Base-by-base conservation (phyloP, 495 filamentous ascomycete genomes). In the Podospora appendiculata region DNA sequence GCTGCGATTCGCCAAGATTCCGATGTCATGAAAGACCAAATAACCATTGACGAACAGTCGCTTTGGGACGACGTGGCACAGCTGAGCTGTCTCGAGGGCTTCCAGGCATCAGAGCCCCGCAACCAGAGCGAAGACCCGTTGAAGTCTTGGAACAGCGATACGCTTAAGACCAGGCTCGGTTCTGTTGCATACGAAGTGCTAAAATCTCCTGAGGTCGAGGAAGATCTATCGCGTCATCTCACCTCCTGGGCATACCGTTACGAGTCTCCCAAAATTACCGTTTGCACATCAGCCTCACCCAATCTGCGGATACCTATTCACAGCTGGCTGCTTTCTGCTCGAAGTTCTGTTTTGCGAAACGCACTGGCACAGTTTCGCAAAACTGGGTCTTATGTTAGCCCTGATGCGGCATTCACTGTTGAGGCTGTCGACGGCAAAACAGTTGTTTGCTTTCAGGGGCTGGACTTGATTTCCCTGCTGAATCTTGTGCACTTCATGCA, bases 1-100 rank as follows among this genome's bases (percentile, higher is more conserved):
- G 87, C 90, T 16, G 93, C 89, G 4, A 78, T 94, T 36, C 87
- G 93, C 17, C 85, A 83, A 55, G 93, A 97, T 50, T 88, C 82
- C 53, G 84, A 93, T 60, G 79, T 97, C 14, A 86, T 89, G 51
- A 80, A 78, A 56, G 83, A 86, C 36, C 86, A 92, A 45, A 74
- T 95, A 32, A 66, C 68, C 7, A 74, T 95, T 43, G 75, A 80
- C 32, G 71, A 73, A 13, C 80, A 77, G 38, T 78, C 69, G 5
- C 68, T 97, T 14, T 89, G 87, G 88, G 73, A 83, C 41, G 89
- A 95, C 61, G 49, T 95, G 8, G 71, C 79, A 32, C 75, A 81
- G 2, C 68, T 96, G 18, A 78, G 89, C 19, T 80, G 84, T 12
- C 82, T 95, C 4, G 41, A 46, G 10, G 69, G 60, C 6, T 73